Base-by-base conservation (phyloP, 768 basidiomycete genomes). In the Daedalea quercina region DNA sequence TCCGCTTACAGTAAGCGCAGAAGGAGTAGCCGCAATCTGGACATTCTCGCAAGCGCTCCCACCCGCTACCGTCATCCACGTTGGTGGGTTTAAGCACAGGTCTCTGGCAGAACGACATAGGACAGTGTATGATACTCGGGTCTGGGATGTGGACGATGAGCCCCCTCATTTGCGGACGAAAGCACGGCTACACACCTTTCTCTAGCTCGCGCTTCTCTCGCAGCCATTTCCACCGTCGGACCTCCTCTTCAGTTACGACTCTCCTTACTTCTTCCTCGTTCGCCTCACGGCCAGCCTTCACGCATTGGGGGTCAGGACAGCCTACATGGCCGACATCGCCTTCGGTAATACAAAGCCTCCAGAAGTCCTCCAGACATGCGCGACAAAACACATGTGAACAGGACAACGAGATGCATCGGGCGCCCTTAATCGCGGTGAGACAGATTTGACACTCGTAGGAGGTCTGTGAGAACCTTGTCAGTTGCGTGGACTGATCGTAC, bases 361-460 rank as follows among this genome's bases (percentile, higher is more conserved):
- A 96, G 64, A 88, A 94, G 48, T 87, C 84, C 49, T 75, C 74
- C 24, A 95, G 67, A 63, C 93, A 95, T 8, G 76, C 66, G n/a
- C 81, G 79, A 65, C 93, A 95, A 65, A 93, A 94, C 12, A 93
- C 77, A 65, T 94, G 93, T 1, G 69, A 67, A 63, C 92, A 94
- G 2, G 71, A 63, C 46, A 94, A 72, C 56, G 79, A 75, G 15
- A 93, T 60, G 64, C 91, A 93, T 57, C 80, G 79, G 13, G 79
- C 75, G 42, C 93, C 93, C 63, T 90, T 93, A 53, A 81, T 69
- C 13, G 79, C 76, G 33, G 78, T 76, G 3, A 94, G 69, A 65
- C 93, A 95, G 47, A 95, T 81, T 23, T 83, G 73, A 62, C 93
- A 95, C 24, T 73, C 67, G 66, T 88, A 87, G 0, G 85, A 81